Conservation (phyloP, 2,329 filamentous ascomycete genomes). For the Alternaria metachromatica region DNA sequence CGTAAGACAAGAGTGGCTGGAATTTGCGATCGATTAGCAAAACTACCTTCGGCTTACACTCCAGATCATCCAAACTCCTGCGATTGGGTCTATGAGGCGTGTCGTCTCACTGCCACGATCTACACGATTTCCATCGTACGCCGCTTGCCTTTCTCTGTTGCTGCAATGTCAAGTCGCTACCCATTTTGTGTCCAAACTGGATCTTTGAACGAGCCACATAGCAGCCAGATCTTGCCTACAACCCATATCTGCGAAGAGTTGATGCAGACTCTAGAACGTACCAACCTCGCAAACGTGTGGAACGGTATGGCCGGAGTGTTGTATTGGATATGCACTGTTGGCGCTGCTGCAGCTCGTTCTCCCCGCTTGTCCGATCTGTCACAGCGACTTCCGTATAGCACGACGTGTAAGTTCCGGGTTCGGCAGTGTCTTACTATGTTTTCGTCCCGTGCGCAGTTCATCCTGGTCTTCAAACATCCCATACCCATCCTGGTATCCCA, state of each 20-base stretch:
- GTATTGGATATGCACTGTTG: slow-evolving; percentile 44
- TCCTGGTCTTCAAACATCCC: slow-evolving; percentile 39
- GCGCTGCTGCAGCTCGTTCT: slow-evolving; percentile 38
- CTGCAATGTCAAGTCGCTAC: slow-evolving; percentile 28
- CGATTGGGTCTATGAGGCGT: slow-evolving; percentile 45
- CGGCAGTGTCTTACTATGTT: slow-evolving; percentile 40
- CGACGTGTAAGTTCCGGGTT: slow-evolving; percentile 22
- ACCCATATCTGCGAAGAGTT: slow-evolving; percentile 27
- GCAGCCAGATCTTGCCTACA: slow-evolving; percentile 3
- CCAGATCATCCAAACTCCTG: slow-evolving; percentile 25
- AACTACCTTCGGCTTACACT: slow-evolving; percentile 31
- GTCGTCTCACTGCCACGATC: slow-evolving; percentile 43
- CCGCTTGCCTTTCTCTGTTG: slow-evolving; percentile 36
- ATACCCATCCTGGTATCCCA: slow-evolving; percentile 31
- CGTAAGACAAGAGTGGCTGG: slow-evolving; percentile 21
- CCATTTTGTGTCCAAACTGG: slow-evolving; percentile 10
- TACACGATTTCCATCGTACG: slow-evolving; percentile 39
- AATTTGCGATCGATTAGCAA: slow-evolving; percentile 24
- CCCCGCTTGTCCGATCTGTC: not conserved
- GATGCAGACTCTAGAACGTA: slow-evolving; percentile 29
- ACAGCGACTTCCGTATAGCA: not conserved
- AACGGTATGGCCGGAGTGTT: slow-evolving; percentile 42
- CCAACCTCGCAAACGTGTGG: slow-evolving; percentile 39
- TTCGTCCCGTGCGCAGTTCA: slow-evolving; percentile 30
- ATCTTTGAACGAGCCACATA: not conserved